Base-by-base conservation (phyloP, 306 rosid species). In the Inga leiocalycina region DNA sequence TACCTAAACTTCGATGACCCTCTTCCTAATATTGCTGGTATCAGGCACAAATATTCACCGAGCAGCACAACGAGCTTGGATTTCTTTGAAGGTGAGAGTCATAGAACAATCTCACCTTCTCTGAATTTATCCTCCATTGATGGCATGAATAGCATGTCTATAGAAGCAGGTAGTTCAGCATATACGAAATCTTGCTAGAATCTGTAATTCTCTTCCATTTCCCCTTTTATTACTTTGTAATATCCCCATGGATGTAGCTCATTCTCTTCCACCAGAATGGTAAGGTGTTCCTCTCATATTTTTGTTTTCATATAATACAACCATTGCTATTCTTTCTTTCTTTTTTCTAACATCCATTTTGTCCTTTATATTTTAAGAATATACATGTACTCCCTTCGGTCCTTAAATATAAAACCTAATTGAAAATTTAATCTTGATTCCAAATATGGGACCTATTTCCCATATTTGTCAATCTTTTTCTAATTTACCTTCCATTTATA, bases 1-100 rank as follows among this genome's bases (percentile, higher is more conserved):
- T 85, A 80, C 46, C 80, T 91, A 17, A 81, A 86, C 16, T 81
- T 84, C 59, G 97, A 93, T 16, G 97, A 91, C 13, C 79, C 77
- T 59, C 75, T 87, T 85, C 91, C 90, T 22, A 30, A n/a, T 37
- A 61, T 89, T 34, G 84, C 48, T 30, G 86, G 67, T 6, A 80
- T 12, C 2, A 24, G 71, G 14, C 74, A 80, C 3, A 1, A 24
- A 41, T 79, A 81, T 34, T 84, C 90, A 24, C 37, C 14, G 13
- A 76, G 84, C 19, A 71, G 84, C 8, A 78, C 75, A 41, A 2
- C 48, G 49, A 81, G 82, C 82, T 75, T 84, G 0, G 82, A 87
- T 79, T 80, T 83, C 67, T 81, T 85, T 61, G 41, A 78, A 79
- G 56, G 3, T 14, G 77, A 71, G 64, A 86, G 86, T 20, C 20